Evolutionary conservation across 352 stramenopile species (phyloP), one percentile per base, ranked within the genome.

Genomic region (Phytophthora pinifolia): DNA sequence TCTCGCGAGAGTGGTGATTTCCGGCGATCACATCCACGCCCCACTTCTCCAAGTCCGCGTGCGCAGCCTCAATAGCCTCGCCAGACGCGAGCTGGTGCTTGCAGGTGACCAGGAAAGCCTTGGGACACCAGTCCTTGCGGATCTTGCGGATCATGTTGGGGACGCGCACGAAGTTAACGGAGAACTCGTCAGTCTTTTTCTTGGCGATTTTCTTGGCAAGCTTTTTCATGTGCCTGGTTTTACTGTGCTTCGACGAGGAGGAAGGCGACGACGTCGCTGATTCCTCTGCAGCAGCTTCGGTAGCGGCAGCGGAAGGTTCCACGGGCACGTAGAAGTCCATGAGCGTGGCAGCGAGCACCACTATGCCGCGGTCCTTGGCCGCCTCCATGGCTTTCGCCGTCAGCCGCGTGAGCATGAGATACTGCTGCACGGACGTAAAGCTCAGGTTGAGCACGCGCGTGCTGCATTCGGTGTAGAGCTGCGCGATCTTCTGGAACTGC

Each of bases 381-480:
- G 59, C 64, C 34, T 79, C 53, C 41, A 94, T 74, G 9, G 76
- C 76, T 42, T 79, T 60, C 9, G 84, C 64, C 7, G 84, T 66
- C 15, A 94, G 55, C 7, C 78, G 76, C 37, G 88, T 68, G 30
- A 89, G 65, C 59, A 86, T 76, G 37, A 94, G 48, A 44, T 94
- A 94, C 54, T 94, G 84, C 70, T 94, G 84, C 52, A 94, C 82
- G 0, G 72, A 88, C 7, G 79, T 79, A 49, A 94, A 94, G 56
- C 66, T 81, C 25, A 94, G 42, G 51, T 89, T 82, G 37, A 94
- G 68, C 43, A 94, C 52, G 12, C 82, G 79, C 17, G 81, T 70
- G 46, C 80, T 91, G 45, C 76, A 76, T 25, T 84, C 65, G 20
- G 65, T 76, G 59, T 89, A 81, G 20, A 85, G 66, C 55, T 69